phyloP scores from a whole-genome alignment of 495 filamentous ascomycete genomes.

The Aspergillus carlsbadensis region DNA sequence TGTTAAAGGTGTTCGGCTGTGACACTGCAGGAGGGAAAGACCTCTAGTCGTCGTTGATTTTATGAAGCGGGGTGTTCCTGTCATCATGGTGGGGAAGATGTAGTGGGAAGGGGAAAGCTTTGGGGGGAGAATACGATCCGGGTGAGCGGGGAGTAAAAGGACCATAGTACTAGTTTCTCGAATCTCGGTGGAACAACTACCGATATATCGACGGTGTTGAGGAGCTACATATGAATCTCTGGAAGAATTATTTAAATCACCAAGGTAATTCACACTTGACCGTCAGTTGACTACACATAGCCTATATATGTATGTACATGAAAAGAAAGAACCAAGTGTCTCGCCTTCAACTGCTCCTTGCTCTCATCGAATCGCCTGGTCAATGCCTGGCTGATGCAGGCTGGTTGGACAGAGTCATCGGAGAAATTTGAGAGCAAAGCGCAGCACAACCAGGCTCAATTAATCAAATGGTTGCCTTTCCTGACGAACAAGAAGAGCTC shows the following conservation, averaged over 20 bases:
- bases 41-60: not conserved
- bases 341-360: not conserved
- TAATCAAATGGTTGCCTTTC: slow-evolving; percentile 4
- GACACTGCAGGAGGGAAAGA: not conserved
- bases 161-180: no score
- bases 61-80: slow-evolving; percentile 7
- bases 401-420: no score
- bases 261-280: slow-evolving; percentile 6
- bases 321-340: slow-evolving; percentile 16
- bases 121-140: not conserved
- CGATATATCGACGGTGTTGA: not conserved
- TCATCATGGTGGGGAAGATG: slow-evolving; percentile 6
- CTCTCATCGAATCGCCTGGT: not conserved
- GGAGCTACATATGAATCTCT: not conserved
- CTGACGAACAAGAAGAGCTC: slow-evolving; percentile 30
- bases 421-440: not conserved
- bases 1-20: not conserved
- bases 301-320: slow-evolving; percentile 28
- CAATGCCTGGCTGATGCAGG: not conserved
- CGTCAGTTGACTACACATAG: slow-evolving; percentile 23
- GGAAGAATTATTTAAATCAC: not conserved
- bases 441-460: not conserved
- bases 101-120: slow-evolving; percentile 1
- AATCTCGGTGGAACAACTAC: not conserved
- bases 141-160: not conserved